Percentiles rank a stretch among this genome's conserved stretches.
Evolutionary conservation across 1,284 basidiomycete genomes (phyloP).

Genomic region (Trametes sp.): DNA sequence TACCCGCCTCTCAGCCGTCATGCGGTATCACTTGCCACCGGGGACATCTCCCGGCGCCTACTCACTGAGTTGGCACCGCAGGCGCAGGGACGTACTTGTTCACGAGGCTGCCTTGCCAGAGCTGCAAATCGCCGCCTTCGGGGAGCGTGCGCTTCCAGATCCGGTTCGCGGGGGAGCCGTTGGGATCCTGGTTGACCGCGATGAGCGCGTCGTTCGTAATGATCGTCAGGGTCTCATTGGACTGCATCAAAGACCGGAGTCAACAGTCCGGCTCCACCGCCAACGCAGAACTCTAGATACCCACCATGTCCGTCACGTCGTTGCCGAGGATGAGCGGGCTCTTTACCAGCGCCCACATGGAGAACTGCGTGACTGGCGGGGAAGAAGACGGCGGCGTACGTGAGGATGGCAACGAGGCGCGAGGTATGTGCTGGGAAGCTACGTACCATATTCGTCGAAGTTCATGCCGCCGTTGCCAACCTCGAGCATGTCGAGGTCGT

Average conservation of each 20-base stretch:
- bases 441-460: conserved; percentile 49
- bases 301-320: conserved; percentile 48
- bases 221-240: conserved; percentile 44
- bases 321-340: conserved; percentile 52
- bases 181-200: conserved; percentile 44
- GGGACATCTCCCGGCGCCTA: too few species aligned
- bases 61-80: too few species aligned
- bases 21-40: too few species aligned
- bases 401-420: not conserved
- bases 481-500: conserved; percentile 54
- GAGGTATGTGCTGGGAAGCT: not conserved
- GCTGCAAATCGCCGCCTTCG: conserved; percentile 42
- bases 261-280: not conserved
- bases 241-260: conserved; percentile 34
- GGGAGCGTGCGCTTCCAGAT: conserved; percentile 41
- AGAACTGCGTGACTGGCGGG: conserved; percentile 48
- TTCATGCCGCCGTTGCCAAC: conserved; percentile 54
- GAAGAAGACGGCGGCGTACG: not conserved
- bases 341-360: conserved; percentile 53
- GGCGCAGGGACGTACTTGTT: conserved; percentile 40
- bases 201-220: conserved; percentile 48
- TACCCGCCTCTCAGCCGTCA: too few species aligned
- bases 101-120: conserved; percentile 43
- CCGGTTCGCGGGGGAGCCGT: conserved; percentile 41
- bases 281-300: not conserved